Conservation (phyloP, 106 monocot species). For the Cymbidium sinense region DNA sequence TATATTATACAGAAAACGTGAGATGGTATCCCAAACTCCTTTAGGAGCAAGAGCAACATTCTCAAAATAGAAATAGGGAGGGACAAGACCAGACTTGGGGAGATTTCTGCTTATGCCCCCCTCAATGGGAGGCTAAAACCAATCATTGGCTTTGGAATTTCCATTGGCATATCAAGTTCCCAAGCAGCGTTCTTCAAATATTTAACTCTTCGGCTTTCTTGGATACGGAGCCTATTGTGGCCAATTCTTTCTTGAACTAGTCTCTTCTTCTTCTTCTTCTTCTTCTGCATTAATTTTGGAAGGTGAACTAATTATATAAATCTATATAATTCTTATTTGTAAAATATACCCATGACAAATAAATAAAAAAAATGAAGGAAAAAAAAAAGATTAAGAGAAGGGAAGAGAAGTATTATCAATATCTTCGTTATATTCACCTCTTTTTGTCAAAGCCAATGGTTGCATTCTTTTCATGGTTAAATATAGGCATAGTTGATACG, state of each 20-base stretch:
- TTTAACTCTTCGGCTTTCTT: neutral
- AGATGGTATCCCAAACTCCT: constrained; percentile 69
- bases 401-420: too few relatives aligned
- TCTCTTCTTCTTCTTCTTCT: constrained; percentile 12
- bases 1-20: constrained; percentile 38
- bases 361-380: too few relatives aligned
- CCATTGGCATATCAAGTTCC: neutral
- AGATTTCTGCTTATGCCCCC: constrained; percentile 26
- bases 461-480: too few relatives aligned
- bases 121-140: constrained; percentile 65
- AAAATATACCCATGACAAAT: too few relatives aligned
- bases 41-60: constrained; percentile 80
- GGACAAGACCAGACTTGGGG: constrained; percentile 47
- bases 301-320: too few relatives aligned
- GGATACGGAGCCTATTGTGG: neutral
- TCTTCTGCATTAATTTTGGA: too few relatives aligned
- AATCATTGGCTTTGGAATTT: constrained; percentile 62
- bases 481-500: too few relatives aligned
- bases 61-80: constrained; percentile 85
- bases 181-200: neutral
- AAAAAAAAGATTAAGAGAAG: too few relatives aligned
- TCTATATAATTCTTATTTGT: too few relatives aligned
- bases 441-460: too few relatives aligned
- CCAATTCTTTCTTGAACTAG: neutral
- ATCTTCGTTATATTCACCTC: too few relatives aligned